Percentiles rank a stretch among this genome's conserved stretches.
These are phyloP conservation scores for Trametopsis cervina DNA, from an alignment of 768 basidiomycete genomes.

Conservation along the genomic window DNA sequence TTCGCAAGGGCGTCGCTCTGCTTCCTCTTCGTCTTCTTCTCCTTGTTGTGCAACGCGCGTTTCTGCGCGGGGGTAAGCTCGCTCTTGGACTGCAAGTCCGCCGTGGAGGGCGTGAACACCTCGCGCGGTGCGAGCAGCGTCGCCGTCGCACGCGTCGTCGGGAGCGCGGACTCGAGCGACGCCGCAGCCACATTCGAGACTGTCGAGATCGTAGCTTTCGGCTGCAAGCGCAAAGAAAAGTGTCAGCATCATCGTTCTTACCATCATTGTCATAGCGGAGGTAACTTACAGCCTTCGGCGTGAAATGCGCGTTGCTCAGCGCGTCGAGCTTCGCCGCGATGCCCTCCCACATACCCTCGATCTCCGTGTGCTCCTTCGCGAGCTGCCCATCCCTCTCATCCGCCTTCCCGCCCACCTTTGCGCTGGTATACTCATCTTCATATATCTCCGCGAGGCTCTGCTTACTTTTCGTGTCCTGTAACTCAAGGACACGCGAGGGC, in stretches of 20 bases:
- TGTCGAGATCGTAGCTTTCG: slow-evolving; percentile 82
- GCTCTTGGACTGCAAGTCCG: slow-evolving; percentile 54
- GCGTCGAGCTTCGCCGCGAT: slow-evolving; percentile 89
- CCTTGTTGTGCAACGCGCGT: slow-evolving; percentile 56
- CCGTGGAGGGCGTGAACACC: slow-evolving; percentile 56
- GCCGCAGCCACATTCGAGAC: slow-evolving; percentile 77
- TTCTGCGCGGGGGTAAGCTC: slow-evolving; percentile 88
- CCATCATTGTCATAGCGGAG: neutral
- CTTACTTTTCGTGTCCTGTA: slow-evolving; percentile 82
- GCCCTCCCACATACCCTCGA: slow-evolving; percentile 76
- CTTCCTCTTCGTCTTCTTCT: slow-evolving; percentile 65
- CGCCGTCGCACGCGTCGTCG: slow-evolving; percentile 66
- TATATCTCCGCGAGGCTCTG: slow-evolving; percentile 95
- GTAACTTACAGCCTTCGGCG: slow-evolving; percentile 78
- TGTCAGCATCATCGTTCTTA: slow-evolving; percentile 11
- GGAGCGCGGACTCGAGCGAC: slow-evolving; percentile 85
- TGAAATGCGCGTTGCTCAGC: slow-evolving; percentile 90
- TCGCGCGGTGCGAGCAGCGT: slow-evolving; percentile 94
- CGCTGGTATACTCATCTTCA: slow-evolving; percentile 82
- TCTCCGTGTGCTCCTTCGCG: slow-evolving; percentile 81
- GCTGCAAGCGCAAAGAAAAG: slow-evolving; percentile 54
- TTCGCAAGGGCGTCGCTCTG: slow-evolving; percentile 59
- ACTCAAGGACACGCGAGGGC: slow-evolving; percentile 82
- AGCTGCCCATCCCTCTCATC: slow-evolving; percentile 82
- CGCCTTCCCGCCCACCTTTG: slow-evolving; percentile 44